phyloP scores from a whole-genome alignment of 2,329 filamentous ascomycete genomes.

The Xylaria hypoxylon region DNA sequence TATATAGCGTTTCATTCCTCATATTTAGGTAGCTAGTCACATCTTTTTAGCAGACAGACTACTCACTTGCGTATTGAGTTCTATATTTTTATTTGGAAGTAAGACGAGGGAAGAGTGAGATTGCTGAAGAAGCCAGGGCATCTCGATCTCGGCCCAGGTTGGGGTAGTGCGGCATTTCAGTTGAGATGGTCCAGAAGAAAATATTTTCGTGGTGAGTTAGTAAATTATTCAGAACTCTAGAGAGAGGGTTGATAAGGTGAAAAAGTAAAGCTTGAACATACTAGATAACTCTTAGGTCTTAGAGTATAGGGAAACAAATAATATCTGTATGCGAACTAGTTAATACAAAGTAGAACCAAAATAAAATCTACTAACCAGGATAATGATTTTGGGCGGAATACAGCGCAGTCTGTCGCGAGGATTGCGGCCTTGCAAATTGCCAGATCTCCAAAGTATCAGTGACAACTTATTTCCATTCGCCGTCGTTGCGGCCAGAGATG shows the following conservation, averaged over 20 bases:
- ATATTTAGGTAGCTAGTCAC: no score
- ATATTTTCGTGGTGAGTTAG: neutral
- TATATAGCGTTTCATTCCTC: no score
- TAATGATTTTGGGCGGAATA: neutral
- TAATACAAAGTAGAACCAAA: no score
- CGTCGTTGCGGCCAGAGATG: neutral
- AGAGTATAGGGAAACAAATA: no score
- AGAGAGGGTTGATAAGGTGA: no score
- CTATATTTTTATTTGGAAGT: neutral
- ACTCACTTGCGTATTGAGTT: no score
- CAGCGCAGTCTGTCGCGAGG: neutral
- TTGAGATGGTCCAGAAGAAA: neutral
- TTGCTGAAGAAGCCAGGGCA: neutral
- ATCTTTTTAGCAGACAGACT: no score
- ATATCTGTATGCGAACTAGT: no score
- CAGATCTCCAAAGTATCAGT: neutral
- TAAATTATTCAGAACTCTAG: neutral
- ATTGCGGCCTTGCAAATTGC: neutral
- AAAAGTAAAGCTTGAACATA: neutral
- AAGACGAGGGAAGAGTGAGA: neutral
- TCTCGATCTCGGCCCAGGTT: neutral
- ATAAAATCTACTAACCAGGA: neutral
- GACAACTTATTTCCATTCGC: neutral
- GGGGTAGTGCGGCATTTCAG: neutral
- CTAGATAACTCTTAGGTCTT: neutral